A percentile compares a stretch with the other conserved stretches of the same genome.
phyloP scores from a whole-genome alignment of 768 basidiomycete genomes.

The Tephrocybe sp. region DNA sequence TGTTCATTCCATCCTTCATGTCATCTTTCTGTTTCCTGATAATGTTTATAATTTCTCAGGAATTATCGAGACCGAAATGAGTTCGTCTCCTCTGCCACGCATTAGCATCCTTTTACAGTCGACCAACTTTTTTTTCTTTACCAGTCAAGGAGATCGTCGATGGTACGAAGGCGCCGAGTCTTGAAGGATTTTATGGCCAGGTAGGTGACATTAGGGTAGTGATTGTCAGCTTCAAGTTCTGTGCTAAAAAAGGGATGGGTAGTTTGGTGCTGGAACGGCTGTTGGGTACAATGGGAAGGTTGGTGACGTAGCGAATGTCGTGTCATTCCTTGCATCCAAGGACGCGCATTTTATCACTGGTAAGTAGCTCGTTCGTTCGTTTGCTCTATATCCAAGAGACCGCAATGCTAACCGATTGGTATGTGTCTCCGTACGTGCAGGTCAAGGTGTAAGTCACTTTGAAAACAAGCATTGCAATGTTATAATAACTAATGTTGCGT shows the following conservation, averaged over 20 bases:
- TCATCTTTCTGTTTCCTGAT: background rate
- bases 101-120: background rate
- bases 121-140: background rate
- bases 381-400: background rate
- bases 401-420: too few relatives aligned
- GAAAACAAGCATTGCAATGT: too few relatives aligned
- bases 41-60: slow-evolving; percentile 6
- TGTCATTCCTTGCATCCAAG: slow-evolving; percentile 34
- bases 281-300: slow-evolving; percentile 21
- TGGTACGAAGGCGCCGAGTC: background rate
- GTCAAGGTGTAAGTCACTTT: slow-evolving; percentile 21
- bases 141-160: slow-evolving; percentile 12
- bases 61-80: slow-evolving; percentile 15
- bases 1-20: background rate
- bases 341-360: slow-evolving; percentile 33
- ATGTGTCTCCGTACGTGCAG: slow-evolving; percentile 1
- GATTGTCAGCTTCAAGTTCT: background rate
- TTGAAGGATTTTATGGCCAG: slow-evolving; percentile 4
- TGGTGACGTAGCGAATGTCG: slow-evolving; percentile 31
- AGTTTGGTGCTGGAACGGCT: slow-evolving; percentile 7
- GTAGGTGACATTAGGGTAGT: background rate
- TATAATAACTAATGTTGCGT: background rate
- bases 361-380: slow-evolving; percentile 1
- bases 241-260: too few relatives aligned
- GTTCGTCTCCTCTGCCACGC: slow-evolving; percentile 1